Evolutionary conservation across 1,284 basidiomycete species (phyloP).

Genomic region (Ustilago vetiveriae): DNA sequence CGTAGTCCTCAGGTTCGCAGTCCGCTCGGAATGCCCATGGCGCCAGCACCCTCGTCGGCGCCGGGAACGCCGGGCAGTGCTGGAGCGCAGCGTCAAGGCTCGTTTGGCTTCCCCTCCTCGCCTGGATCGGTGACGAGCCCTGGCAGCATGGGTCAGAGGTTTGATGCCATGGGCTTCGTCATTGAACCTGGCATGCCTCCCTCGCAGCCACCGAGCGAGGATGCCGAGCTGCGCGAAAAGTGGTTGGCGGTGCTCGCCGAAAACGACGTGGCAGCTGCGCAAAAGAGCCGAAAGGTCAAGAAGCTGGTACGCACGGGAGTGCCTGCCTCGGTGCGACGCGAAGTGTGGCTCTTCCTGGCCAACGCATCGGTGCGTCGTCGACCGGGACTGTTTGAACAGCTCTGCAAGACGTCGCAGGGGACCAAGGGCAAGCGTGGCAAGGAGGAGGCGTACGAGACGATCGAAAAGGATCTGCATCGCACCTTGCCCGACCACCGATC

Average conservation of each 20-base stretch:
- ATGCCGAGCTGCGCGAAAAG: slow-evolving; percentile 77
- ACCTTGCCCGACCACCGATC: slow-evolving; percentile 58
- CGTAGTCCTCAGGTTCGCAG: slow-evolving; percentile 33
- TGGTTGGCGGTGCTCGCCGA: slow-evolving; percentile 78
- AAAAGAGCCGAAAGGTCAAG: slow-evolving; percentile 84
- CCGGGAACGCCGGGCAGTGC: slow-evolving; percentile 18
- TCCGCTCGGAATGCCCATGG: slow-evolving; percentile 23
- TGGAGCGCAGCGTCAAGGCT: slow-evolving; percentile 9
- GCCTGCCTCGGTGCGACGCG: slow-evolving; percentile 70
- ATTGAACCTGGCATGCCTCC: slow-evolving; percentile 31
- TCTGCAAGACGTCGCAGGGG: slow-evolving; percentile 54
- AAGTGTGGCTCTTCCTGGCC: slow-evolving; percentile 64
- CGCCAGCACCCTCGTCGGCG: slow-evolving; percentile 10
- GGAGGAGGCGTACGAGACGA: slow-evolving; percentile 56
- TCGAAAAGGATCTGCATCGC: slow-evolving; percentile 65
- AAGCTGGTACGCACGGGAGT: slow-evolving; percentile 82
- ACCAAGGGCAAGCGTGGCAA: slow-evolving; percentile 54
- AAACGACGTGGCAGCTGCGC: slow-evolving; percentile 74
- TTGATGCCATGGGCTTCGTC: slow-evolving; percentile 56
- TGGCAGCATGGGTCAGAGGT: slow-evolving; percentile 9
- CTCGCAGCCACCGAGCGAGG: slow-evolving; percentile 68
- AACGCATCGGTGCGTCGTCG: slow-evolving; percentile 51
- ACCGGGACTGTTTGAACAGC: slow-evolving; percentile 60
- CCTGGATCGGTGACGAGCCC: slow-evolving; percentile 19
- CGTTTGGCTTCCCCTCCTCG: slow-evolving; percentile 11